Percentiles rank a stretch among this genome's conserved stretches.
These are phyloP conservation scores for Phialemonium atrogriseum DNA, from an alignment of 2,329 filamentous ascomycete genomes.

Conservation along the genomic window DNA sequence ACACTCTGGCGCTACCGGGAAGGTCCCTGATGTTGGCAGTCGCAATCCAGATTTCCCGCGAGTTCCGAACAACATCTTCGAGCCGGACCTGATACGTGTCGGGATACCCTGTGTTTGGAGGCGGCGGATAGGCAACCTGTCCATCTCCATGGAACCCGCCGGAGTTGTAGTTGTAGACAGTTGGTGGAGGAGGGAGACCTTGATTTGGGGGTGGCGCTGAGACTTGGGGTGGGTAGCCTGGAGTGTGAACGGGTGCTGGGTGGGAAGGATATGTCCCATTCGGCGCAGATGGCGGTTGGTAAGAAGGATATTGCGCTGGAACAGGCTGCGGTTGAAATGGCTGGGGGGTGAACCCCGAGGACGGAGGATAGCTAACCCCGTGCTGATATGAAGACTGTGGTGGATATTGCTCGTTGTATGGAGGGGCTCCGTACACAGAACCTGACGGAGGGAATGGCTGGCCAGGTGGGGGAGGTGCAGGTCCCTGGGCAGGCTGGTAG, in stretches of 20 bases:
- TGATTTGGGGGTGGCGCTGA: slow-evolving; percentile 5
- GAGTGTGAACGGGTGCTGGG: slow-evolving; percentile 10
- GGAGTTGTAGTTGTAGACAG: slow-evolving; percentile 14
- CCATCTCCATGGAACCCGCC: slow-evolving; percentile 15
- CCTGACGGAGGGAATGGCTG: slow-evolving; percentile 17
- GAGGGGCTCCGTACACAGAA: slow-evolving; percentile 22
- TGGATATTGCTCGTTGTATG: slow-evolving; percentile 21
- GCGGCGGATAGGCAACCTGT: slow-evolving; percentile 9
- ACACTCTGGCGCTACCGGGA: slow-evolving; percentile 52
- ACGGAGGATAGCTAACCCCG: slow-evolving; percentile 1
- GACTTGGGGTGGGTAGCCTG: slow-evolving; percentile 7
- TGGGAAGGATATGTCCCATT: slow-evolving; percentile 16
- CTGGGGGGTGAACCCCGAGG: slow-evolving; percentile 6
- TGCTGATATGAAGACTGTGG: background rate
- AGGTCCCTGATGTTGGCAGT: slow-evolving; percentile 53
- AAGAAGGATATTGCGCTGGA: slow-evolving; percentile 6
- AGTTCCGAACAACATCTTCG: slow-evolving; percentile 44
- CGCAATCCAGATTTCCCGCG: slow-evolving; percentile 54
- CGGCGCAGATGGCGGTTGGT: slow-evolving; percentile 6
- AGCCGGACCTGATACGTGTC: slow-evolving; percentile 38
- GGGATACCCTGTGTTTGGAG: slow-evolving; percentile 21
- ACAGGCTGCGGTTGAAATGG: slow-evolving; percentile 5
- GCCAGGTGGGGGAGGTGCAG: slow-evolving; percentile 9
- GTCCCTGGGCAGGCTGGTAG: slow-evolving; percentile 9
- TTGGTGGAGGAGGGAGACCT: slow-evolving; percentile 8